These are phyloP conservation scores for Tetratostichococcus sp. DNA, from an alignment of 139 green algal species.

Conservation along the genomic window DNA sequence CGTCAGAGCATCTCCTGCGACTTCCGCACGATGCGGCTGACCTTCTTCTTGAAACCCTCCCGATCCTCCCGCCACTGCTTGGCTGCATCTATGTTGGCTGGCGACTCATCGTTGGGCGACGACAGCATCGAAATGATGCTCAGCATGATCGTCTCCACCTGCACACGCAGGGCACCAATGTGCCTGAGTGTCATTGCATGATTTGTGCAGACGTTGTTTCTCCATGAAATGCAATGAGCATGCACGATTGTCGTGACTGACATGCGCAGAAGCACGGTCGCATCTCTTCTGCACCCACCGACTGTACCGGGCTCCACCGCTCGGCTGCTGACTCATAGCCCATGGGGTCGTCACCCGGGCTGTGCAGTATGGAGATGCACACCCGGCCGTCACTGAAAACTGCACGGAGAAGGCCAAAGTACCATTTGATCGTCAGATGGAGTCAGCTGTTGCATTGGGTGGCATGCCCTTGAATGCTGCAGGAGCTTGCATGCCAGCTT, in stretches of 20 bases:
- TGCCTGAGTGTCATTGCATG: no score
- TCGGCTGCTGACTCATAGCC: conserved; percentile 94
- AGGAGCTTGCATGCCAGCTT: not conserved
- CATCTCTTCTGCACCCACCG: no score
- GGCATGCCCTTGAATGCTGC: no score
- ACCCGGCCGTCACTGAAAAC: conserved; percentile 95
- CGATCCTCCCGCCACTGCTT: conserved; percentile 88
- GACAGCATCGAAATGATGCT: conserved; percentile 99
- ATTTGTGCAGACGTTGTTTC: no score
- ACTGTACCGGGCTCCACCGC: conserved; percentile 96
- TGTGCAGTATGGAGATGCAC: conserved; percentile 99
- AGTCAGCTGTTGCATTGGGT: no score
- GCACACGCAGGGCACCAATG: not conserved
- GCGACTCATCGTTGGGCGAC: conserved; percentile 96
- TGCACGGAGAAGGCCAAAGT: conserved; percentile 28
- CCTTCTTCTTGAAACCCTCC: conserved; percentile 87
- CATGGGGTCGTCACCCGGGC: conserved; percentile 89
- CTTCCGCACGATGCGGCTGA: conserved; percentile 82
- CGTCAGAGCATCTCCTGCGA: conserved; percentile 86
- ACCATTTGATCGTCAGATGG: no score
- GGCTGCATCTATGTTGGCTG: conserved; percentile 98
- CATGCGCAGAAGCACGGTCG: no score
- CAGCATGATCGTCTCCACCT: conserved; percentile 98
- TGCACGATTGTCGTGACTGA: no score
- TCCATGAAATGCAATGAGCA: no score